phyloP scores from a whole-genome alignment of 2,329 filamentous ascomycete genomes.

The Alternaria ethzedia region DNA sequence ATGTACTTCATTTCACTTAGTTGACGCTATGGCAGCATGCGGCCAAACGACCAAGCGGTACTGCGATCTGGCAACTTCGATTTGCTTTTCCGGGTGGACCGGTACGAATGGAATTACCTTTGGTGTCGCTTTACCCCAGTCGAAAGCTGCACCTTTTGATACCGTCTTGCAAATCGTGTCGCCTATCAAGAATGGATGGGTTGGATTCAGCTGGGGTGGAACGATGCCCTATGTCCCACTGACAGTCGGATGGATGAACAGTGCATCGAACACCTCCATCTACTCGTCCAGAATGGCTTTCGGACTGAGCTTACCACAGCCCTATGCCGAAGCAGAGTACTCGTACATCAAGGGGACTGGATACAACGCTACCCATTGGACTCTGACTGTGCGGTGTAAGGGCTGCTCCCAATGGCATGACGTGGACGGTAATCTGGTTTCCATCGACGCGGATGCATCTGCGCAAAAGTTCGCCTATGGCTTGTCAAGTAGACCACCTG shows the following conservation, averaged over 20 bases:
- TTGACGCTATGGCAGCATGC: constrained; percentile 8
- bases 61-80: constrained; percentile 33
- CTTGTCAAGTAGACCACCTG: constrained; percentile 23
- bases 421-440: constrained; percentile 30
- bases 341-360: constrained; percentile 41
- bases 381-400: constrained; percentile 37
- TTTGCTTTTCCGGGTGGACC: constrained; percentile 54
- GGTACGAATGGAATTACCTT: constrained; percentile 43
- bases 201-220: constrained; percentile 59
- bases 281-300: constrained; percentile 55
- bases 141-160: constrained; percentile 45
- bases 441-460: constrained; percentile 24
- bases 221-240: constrained; percentile 58
- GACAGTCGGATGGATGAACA: constrained; percentile 55
- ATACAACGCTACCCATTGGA: constrained; percentile 42
- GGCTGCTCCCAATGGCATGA: constrained; percentile 41
- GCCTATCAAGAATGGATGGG: constrained; percentile 56
- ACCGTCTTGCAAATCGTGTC: constrained; percentile 54
- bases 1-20: background rate
- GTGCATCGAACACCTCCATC: constrained; percentile 44
- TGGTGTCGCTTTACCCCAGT: constrained; percentile 48
- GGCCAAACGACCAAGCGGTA: constrained; percentile 30
- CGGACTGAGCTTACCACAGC: constrained; percentile 37
- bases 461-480: constrained; percentile 35
- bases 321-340: constrained; percentile 35